Conservation (phyloP, 2,329 filamentous ascomycete species). For the Parascedosporium putredinis region DNA sequence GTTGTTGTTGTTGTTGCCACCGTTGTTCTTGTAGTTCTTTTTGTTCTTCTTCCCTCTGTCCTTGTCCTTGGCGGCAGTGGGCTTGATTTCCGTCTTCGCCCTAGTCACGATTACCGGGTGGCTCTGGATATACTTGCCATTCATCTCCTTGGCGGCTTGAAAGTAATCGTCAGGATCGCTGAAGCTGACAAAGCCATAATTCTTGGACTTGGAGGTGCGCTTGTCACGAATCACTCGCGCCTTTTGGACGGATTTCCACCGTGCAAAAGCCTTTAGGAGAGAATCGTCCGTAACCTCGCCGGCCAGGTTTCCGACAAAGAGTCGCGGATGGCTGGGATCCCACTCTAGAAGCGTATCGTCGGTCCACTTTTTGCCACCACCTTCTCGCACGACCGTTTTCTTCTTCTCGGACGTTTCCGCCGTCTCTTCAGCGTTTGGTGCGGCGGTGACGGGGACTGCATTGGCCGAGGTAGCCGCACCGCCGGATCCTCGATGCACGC, state of each 20-base stretch:
- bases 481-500: conserved; percentile 17
- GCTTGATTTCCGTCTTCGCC: conserved; percentile 84
- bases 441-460: conserved; percentile 29
- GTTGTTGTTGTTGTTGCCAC: conserved; percentile 23
- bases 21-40: conserved; percentile 24
- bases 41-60: conserved; percentile 23
- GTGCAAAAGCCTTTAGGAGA: conserved; percentile 82
- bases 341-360: conserved; percentile 85
- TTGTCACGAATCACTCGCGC: conserved; percentile 92
- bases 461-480: conserved; percentile 21
- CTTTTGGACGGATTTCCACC: conserved; percentile 82
- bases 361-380: conserved; percentile 87
- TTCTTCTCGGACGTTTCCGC: conserved; percentile 44
- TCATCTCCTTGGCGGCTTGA: conserved; percentile 93
- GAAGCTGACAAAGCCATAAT: conserved; percentile 94
- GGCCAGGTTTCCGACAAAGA: conserved; percentile 94
- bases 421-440: conserved; percentile 15
- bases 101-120: conserved; percentile 83
- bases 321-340: conserved; percentile 87
- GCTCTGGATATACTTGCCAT: conserved; percentile 97
- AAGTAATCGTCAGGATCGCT: conserved; percentile 94
- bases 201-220: conserved; percentile 89
- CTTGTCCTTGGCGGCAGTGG: conserved; percentile 57
- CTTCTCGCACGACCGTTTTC: conserved; percentile 79
- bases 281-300: conserved; percentile 97